phyloP scores from a whole-genome alignment of 306 rosid genomes.

The Vigna radiata region DNA sequence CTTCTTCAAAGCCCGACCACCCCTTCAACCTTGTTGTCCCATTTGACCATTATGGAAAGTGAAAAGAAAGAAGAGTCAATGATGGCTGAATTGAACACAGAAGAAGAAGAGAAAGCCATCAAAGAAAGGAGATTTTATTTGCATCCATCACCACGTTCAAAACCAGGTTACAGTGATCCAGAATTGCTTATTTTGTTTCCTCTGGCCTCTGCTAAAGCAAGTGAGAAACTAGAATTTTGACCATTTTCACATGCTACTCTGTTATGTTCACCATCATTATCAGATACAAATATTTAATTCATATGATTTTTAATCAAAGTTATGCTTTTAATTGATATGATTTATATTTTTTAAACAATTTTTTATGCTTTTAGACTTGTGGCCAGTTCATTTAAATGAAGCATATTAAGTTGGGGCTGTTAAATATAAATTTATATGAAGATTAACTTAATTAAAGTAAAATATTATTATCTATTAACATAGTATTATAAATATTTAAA shows the following conservation, averaged over 20 bases:
- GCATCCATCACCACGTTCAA: conserved; percentile 78
- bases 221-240: conserved; percentile 38
- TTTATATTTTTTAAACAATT: no score
- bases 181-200: conserved; percentile 79
- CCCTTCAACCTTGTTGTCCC: conserved; percentile 71
- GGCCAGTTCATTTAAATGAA: no score
- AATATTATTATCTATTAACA: no score
- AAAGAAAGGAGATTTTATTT: conserved; percentile 76
- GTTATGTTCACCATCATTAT: conserved; percentile 20
- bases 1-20: conserved; percentile 60
- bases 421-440: no score
- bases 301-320: not conserved
- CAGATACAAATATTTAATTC: not conserved
- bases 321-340: no score
- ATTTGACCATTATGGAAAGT: conserved; percentile 55
- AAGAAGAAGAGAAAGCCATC: conserved; percentile 82
- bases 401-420: no score
- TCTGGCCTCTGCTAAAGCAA: conserved; percentile 55
- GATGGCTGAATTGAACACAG: conserved; percentile 42
- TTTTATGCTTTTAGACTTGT: no score
- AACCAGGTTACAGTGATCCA: conserved; percentile 58
- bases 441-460: no score
- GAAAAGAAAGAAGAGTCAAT: conserved; percentile 43
- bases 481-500: no score
- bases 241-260: conserved; percentile 4